Evolutionary conservation across 1,284 basidiomycete genomes (phyloP), one percentile per base, ranked within the genome.

Genomic region (Ustilago nuda): DNA sequence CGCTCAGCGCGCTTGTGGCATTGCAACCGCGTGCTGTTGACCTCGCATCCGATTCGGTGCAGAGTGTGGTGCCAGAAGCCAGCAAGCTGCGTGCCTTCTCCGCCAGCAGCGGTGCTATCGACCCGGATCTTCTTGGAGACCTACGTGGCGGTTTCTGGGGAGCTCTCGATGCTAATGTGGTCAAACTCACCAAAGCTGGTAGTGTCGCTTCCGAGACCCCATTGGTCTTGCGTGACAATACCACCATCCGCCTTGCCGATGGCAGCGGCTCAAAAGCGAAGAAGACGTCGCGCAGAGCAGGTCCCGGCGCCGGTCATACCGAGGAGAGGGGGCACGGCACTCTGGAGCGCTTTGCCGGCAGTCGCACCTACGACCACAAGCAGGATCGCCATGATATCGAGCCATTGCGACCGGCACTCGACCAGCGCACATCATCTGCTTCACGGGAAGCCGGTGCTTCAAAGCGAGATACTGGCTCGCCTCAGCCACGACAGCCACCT

Each of bases 61-160:
- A 75, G 13, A 48, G 37, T 43, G 54, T 66, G 17, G 46, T 64
- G 12, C 72, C 71, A 9, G 55, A 56, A 6, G 60, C 64, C 9
- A 39, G 41, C 45, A 66, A 56, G 56, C 19, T 72, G 66, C 52
- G 69, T 43, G 59, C 66, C 55, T 63, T 76, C 63, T 62, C 64
- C 11, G 54, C 55, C 19, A 70, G 68, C 61, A 63, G 67, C 30
- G 78, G 72, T 17, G 74, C 74, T 13, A 72, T 82, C 46, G 66
- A 79, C 32, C 74, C 81, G 4, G 62, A 71, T n/a, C 64, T 82
- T 3, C 43, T 71, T 8, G 76, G 68, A 12, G 67, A 67, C 12
- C 61, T 66, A 7, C 70, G 56, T n/a, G 61, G 56, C 39, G 80
- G 80, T 13, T 82, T 70, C 56, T 83, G 79, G 78, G 82, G 82